Conservation (phyloP, 2,329 filamentous ascomycete species). For the Fusarium newnesense region DNA sequence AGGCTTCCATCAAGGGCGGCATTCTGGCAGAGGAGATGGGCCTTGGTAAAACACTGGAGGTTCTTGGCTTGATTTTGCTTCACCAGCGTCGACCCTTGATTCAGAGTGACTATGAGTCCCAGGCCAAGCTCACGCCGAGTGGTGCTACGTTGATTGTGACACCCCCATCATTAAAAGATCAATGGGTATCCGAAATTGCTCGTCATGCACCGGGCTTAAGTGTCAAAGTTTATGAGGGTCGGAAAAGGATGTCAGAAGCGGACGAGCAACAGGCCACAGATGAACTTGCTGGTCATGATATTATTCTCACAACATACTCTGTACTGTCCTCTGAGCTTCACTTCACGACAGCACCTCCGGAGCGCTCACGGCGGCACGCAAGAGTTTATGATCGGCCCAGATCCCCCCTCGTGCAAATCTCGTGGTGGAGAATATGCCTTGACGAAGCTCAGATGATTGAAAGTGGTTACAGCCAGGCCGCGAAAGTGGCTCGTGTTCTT, state of each 20-base stretch:
- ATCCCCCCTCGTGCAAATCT: constrained; percentile 82
- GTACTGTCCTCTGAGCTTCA: constrained; percentile 85
- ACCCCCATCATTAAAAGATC: constrained; percentile 64
- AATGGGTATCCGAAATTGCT: constrained; percentile 70
- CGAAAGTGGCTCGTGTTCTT: constrained; percentile 80
- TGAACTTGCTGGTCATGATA: constrained; percentile 62
- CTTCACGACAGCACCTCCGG: constrained; percentile 75
- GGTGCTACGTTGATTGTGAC: constrained; percentile 71
- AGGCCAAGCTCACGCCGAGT: constrained; percentile 57
- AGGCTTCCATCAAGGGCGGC: constrained; percentile 64
- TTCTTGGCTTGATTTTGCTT: constrained; percentile 75
- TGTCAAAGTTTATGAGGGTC: constrained; percentile 67
- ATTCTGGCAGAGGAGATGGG: constrained; percentile 87
- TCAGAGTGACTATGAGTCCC: constrained; percentile 29
- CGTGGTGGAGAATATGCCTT: constrained; percentile 86
- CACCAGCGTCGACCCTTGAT: constrained; percentile 60
- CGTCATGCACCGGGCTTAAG: constrained; percentile 67
- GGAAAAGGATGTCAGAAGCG: constrained; percentile 49
- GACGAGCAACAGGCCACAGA: constrained; percentile 55
- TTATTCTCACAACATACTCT: constrained; percentile 73
- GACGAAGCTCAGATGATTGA: constrained; percentile 94
- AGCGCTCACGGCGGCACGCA: constrained; percentile 72
- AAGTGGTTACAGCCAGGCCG: constrained; percentile 84
- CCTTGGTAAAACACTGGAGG: constrained; percentile 81
- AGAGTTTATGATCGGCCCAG: constrained; percentile 73